phyloP scores from a whole-genome alignment of 2,329 filamentous ascomycete genomes.

The Sordariomycetes sp. region DNA sequence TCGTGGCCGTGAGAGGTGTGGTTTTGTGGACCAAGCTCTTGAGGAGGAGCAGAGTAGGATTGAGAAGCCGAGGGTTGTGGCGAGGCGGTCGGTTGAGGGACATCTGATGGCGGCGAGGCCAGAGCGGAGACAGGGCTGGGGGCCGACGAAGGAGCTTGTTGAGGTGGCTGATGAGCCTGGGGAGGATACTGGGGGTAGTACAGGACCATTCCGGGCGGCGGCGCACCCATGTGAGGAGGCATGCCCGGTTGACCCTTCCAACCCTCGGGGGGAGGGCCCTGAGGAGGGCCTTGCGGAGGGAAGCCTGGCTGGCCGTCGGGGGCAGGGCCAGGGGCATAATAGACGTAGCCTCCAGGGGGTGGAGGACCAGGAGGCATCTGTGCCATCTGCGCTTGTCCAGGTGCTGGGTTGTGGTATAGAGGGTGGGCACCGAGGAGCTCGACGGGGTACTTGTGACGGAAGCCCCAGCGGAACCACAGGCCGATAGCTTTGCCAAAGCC shows the following conservation, averaged over 20 bases:
- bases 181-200: constrained; percentile 5
- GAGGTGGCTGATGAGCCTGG: constrained; percentile 1
- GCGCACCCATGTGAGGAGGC: not conserved
- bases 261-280: not conserved
- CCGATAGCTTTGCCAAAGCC: constrained; percentile 7
- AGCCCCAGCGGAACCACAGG: constrained; percentile 13
- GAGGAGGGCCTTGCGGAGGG: not conserved
- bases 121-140: too few species aligned
- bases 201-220: constrained; percentile 4
- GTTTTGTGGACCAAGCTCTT: too few species aligned
- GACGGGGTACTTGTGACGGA: constrained; percentile 12
- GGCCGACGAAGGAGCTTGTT: not conserved
- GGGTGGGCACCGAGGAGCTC: constrained; percentile 16
- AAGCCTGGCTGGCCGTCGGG: not conserved
- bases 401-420: constrained; percentile 3
- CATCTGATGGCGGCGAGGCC: too few species aligned
- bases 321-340: constrained; percentile 3
- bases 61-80: too few species aligned
- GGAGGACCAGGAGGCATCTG: constrained; percentile 2
- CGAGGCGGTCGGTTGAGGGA: too few species aligned
- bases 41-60: too few species aligned
- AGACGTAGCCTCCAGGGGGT: constrained; percentile 3
- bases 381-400: not conserved
- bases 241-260: not conserved
- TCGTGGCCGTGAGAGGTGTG: too few species aligned